Evolutionary conservation across 805 yeast genomes (phyloP).

Genomic region (Suhomyces kilbournensis): DNA sequence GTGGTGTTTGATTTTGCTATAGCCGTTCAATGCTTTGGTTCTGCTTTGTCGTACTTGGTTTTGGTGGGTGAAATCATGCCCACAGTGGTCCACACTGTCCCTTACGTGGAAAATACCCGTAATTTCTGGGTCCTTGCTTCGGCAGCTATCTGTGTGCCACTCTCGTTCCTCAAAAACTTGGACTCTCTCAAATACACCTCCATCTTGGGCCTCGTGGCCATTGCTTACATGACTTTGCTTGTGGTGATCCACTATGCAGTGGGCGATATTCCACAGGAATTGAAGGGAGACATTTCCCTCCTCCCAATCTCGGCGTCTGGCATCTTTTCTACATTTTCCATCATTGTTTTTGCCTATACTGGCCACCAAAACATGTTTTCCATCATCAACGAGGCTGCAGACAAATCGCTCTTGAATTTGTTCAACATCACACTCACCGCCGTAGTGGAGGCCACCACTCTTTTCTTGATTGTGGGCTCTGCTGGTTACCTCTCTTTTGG

Average conservation of each 20-base stretch:
- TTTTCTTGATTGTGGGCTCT: conserved; percentile 73
- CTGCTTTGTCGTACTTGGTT: conserved; percentile 63
- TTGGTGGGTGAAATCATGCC: conserved; percentile 74
- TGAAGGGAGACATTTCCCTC: conserved; percentile 28
- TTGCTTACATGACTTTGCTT: conserved; percentile 68
- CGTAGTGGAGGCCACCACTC: conserved; percentile 54
- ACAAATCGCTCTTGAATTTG: conserved; percentile 48
- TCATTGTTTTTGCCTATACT: conserved; percentile 89
- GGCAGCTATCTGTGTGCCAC: conserved; percentile 45
- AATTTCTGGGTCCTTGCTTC: conserved; percentile 61
- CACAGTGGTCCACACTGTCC: conserved; percentile 39
- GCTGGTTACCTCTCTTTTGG: conserved; percentile 89
- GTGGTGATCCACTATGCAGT: conserved; percentile 68
- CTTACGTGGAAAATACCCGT: conserved; percentile 32
- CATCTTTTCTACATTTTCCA: conserved; percentile 75
- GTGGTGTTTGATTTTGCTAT: conserved; percentile 66
- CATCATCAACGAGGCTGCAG: conserved; percentile 73
- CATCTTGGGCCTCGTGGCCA: conserved; percentile 75
- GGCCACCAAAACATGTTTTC: conserved; percentile 96
- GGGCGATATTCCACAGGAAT: conserved; percentile 46
- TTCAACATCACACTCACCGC: conserved; percentile 49
- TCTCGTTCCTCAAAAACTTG: conserved; percentile 70
- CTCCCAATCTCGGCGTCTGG: conserved; percentile 42
- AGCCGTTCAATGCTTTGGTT: conserved; percentile 70
- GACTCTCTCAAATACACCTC: conserved; percentile 87